These are phyloP conservation scores for Blastocystis sp. DNA, from an alignment of 352 stramenopile genomes.

Conservation along the genomic window DNA sequence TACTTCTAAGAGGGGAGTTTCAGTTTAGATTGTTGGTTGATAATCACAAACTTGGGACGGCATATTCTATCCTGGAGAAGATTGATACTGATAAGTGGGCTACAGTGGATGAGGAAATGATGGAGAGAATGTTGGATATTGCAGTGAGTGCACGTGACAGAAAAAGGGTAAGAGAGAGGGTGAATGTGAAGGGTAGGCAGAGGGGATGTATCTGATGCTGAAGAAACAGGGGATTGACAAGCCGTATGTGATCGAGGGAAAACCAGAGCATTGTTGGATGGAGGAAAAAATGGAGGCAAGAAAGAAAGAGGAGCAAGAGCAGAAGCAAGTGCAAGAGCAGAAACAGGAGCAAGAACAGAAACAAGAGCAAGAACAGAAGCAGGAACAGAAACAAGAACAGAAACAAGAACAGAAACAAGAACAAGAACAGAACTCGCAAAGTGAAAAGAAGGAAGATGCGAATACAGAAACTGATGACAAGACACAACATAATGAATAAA, in stretches of 20 bases:
- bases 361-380: constrained; percentile 41
- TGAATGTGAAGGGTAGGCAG: not conserved
- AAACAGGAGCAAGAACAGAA: not conserved
- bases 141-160: not conserved
- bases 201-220: constrained; percentile 14
- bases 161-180: not conserved
- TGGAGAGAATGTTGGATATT: constrained; percentile 29
- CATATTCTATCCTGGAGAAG: not conserved
- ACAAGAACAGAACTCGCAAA: not conserved
- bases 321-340: not conserved
- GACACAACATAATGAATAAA: not conserved
- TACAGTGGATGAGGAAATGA: not conserved
- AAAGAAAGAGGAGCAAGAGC: not conserved
- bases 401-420: constrained; percentile 41
- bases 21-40: not conserved
- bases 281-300: constrained; percentile 36
- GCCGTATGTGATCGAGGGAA: constrained; percentile 22
- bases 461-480: constrained; percentile 10
- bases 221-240: constrained; percentile 44
- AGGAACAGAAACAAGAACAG: constrained; percentile 2
- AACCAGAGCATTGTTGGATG: constrained; percentile 14
- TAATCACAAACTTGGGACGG: not conserved
- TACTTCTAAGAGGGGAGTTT: not conserved
- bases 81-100: not conserved
- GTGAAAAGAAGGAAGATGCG: constrained; percentile 47